Percentiles rank a stretch among this genome's conserved stretches.
Conservation (phyloP, 768 basidiomycete genomes). For the Lactifluus piperatus region DNA sequence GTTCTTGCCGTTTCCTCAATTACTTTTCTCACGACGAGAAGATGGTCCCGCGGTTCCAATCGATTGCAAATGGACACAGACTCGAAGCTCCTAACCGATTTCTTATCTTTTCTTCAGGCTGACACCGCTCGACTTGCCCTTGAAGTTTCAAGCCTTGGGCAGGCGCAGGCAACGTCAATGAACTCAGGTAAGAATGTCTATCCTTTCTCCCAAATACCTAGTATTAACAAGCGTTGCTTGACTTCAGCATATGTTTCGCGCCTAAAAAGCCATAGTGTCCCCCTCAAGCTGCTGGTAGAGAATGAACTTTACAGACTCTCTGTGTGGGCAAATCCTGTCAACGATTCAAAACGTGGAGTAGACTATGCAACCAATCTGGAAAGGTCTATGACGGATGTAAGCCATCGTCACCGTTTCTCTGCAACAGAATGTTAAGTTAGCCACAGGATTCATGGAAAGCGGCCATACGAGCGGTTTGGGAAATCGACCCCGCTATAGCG, state of each 20-base stretch:
- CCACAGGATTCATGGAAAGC: slow-evolving; percentile 53
- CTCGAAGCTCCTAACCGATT: slow-evolving; percentile 78
- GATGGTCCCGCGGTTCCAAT: slow-evolving; percentile 96
- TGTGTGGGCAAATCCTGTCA: slow-evolving; percentile 87
- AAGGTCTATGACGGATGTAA: slow-evolving; percentile 54
- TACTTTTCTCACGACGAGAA: slow-evolving; percentile 26
- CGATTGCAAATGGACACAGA: slow-evolving; percentile 86
- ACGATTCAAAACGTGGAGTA: slow-evolving; percentile 59
- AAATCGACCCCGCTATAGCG: slow-evolving; percentile 72
- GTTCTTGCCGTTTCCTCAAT: not conserved
- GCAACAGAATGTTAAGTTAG: slow-evolving; percentile 7
- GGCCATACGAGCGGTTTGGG: slow-evolving; percentile 72
- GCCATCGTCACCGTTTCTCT: slow-evolving; percentile 12
- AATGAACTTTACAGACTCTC: slow-evolving; percentile 80
- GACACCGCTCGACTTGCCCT: slow-evolving; percentile 57
- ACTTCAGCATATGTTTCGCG: slow-evolving; percentile 36
- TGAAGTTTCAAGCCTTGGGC: slow-evolving; percentile 54
- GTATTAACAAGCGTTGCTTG: slow-evolving; percentile 31
- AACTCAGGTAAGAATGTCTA: slow-evolving; percentile 26
- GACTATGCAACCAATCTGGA: slow-evolving; percentile 52
- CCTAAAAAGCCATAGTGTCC: slow-evolving; percentile 59
- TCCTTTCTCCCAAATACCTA: slow-evolving; percentile 23
- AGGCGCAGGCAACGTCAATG: slow-evolving; percentile 32
- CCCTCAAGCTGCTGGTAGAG: slow-evolving; percentile 79
- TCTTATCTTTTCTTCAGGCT: slow-evolving; percentile 64